Evolutionary conservation across 805 yeast species (phyloP).

Genomic region (Suhomyces tanzawaensis): DNA sequence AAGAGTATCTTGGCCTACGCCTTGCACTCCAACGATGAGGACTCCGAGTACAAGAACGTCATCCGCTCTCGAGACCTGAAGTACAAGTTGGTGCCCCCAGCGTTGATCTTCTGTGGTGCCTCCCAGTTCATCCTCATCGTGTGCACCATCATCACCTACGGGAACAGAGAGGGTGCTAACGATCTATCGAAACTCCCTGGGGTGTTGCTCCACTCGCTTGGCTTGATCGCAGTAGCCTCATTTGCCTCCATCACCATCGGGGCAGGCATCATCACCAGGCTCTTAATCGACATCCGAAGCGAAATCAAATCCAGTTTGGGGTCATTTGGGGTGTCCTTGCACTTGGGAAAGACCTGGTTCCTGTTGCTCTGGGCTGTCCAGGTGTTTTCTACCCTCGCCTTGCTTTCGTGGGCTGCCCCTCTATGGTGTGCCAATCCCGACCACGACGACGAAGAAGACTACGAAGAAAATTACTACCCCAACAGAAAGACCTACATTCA

Average conservation of each 20-base stretch:
- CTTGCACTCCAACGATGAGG: constrained; percentile 22
- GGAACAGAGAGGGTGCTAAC: constrained; percentile 28
- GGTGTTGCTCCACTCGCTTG: constrained; percentile 34
- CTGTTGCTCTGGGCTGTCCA: constrained; percentile 39
- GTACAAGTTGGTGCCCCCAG: constrained; percentile 25
- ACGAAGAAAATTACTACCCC: constrained; percentile 11
- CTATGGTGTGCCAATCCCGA: constrained; percentile 54
- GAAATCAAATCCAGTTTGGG: constrained; percentile 35
- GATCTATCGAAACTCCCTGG: constrained; percentile 34
- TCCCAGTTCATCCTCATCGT: constrained; percentile 30
- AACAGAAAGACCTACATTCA: constrained; percentile 1
- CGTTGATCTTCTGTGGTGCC: constrained; percentile 25
- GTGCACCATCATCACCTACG: constrained; percentile 34
- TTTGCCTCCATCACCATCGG: constrained; percentile 30
- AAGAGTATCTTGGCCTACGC: constrained; percentile 50
- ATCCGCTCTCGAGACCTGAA: constrained; percentile 15
- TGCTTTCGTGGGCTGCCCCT: constrained; percentile 37
- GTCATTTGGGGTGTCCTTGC: constrained; percentile 46
- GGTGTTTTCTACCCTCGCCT: constrained; percentile 19
- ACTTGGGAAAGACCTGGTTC: constrained; percentile 43
- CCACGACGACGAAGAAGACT: constrained; percentile 21
- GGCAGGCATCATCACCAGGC: constrained; percentile 25
- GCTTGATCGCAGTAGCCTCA: constrained; percentile 34
- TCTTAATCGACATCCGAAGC: constrained; percentile 21
- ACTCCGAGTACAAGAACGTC: constrained; percentile 8